A percentile compares a stretch with the other conserved stretches of the same genome.
Evolutionary conservation across 768 basidiomycete genomes (phyloP).

Genomic region (Hericium erinaceus): DNA sequence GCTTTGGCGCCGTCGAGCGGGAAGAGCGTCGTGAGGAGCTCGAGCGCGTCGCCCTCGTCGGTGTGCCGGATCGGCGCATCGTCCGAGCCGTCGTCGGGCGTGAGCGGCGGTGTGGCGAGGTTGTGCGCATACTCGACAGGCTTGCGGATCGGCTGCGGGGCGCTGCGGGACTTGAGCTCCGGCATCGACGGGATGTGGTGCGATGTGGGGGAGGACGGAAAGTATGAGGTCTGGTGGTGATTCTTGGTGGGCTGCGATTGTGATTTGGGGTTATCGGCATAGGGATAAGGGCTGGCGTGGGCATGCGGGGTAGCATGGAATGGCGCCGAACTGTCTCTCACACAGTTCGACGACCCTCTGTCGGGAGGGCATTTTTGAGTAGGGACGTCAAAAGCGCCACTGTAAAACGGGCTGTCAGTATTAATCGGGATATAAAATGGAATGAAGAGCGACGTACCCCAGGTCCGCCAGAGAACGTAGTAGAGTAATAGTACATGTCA

Average conservation of each 20-base stretch:
- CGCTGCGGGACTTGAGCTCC: slow-evolving; percentile 2
- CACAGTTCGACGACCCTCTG: slow-evolving; percentile 90
- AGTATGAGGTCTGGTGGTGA: neutral
- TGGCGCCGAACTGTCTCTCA: slow-evolving; percentile 87
- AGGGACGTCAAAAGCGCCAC: slow-evolving; percentile 96
- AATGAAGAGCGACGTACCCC: slow-evolving; percentile 39
- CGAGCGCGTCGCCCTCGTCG: slow-evolving; percentile 50
- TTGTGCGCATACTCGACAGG: slow-evolving; percentile 20
- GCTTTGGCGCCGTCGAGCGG: slow-evolving; percentile 60
- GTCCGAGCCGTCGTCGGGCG: slow-evolving; percentile 57
- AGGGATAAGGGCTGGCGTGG: slow-evolving; percentile 4
- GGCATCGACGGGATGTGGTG: neutral
- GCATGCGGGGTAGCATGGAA: slow-evolving; percentile 24
- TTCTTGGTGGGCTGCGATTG: neutral
- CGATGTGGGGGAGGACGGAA: neutral
- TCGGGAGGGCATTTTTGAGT: slow-evolving; percentile 90
- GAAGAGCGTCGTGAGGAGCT: slow-evolving; percentile 72
- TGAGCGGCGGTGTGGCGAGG: slow-evolving; percentile 66
- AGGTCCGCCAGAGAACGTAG: slow-evolving; percentile 90
- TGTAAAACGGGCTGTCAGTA: slow-evolving; percentile 18
- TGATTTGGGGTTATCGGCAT: slow-evolving; percentile 1
- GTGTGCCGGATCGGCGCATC: slow-evolving; percentile 19
- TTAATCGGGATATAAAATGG: neutral
- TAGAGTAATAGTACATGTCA: slow-evolving; percentile 85
- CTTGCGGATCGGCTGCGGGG: slow-evolving; percentile 19